phyloP scores from a whole-genome alignment of 2,329 filamentous ascomycete genomes.

The Arthrinium puccinioides region DNA sequence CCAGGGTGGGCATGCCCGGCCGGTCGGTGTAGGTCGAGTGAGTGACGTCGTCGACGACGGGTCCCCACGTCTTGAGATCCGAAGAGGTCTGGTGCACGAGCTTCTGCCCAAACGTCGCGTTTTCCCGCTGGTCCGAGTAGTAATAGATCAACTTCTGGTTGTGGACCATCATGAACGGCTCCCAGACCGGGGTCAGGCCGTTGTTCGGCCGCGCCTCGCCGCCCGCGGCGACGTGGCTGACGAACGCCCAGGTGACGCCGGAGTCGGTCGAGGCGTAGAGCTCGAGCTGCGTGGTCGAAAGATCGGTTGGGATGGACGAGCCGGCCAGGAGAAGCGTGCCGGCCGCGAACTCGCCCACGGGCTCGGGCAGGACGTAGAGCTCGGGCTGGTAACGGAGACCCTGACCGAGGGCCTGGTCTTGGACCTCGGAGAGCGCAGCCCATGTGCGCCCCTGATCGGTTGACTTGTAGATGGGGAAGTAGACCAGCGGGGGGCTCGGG shows the following conservation, averaged over 20 bases:
- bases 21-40: conserved; percentile 32
- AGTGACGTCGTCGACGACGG: conserved; percentile 53
- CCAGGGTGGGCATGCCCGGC: conserved; percentile 38
- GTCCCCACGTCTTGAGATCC: conserved; percentile 53
- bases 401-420: conserved; percentile 56
- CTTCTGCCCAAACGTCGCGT: conserved; percentile 56
- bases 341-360: conserved; percentile 48
- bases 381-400: conserved; percentile 64
- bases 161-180: conserved; percentile 58
- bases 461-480: conserved; percentile 47
- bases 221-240: conserved; percentile 57
- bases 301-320: conserved; percentile 50
- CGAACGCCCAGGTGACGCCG: conserved; percentile 59
- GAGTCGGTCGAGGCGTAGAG: conserved; percentile 58
- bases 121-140: conserved; percentile 65
- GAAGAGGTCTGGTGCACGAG: conserved; percentile 55
- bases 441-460: conserved; percentile 51
- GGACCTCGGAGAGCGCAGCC: conserved; percentile 54
- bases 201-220: conserved; percentile 57
- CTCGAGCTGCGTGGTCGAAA: conserved; percentile 60
- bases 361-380: conserved; percentile 54
- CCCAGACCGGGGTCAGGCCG: conserved; percentile 63
- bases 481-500: conserved; percentile 46
- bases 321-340: conserved; percentile 59
- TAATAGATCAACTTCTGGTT: conserved; percentile 55